Percentiles rank a stretch among this genome's conserved stretches.
Evolutionary conservation across 805 yeast species (phyloP).

Genomic region (Blastobotrys mokoenaii): DNA sequence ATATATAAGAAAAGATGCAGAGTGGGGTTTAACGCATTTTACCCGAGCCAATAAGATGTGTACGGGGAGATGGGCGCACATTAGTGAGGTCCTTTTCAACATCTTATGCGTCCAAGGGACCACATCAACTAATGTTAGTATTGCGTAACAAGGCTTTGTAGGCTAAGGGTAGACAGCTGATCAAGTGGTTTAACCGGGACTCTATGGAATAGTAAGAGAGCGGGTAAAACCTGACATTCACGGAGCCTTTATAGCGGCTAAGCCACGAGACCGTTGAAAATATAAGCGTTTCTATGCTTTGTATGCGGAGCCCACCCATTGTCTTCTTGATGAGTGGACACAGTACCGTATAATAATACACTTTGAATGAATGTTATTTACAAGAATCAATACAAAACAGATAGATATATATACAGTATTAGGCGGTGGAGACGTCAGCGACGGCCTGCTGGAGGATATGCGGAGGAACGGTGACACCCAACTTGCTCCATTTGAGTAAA

Average conservation of each 20-base stretch:
- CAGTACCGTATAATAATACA: background rate
- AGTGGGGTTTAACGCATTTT: too few species aligned
- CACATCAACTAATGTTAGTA: too few species aligned
- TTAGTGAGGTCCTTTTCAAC: too few species aligned
- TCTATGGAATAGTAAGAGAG: too few species aligned
- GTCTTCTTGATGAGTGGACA: background rate
- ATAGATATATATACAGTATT: background rate
- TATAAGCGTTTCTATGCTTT: background rate
- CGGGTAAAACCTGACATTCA: too few species aligned
- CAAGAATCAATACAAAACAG: background rate
- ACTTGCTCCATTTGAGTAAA: constrained; percentile 1
- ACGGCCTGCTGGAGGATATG: background rate
- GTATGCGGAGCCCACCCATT: background rate
- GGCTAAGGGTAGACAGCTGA: too few species aligned
- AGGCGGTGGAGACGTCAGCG: background rate
- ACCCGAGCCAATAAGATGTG: too few species aligned
- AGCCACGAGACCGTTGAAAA: background rate
- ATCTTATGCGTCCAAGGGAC: too few species aligned
- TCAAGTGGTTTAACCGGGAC: too few species aligned
- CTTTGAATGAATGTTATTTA: background rate
- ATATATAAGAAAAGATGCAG: too few species aligned
- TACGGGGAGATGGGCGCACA: too few species aligned
- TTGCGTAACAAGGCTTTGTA: too few species aligned
- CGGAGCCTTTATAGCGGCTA: background rate
- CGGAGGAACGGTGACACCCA: constrained; percentile 8